Evolutionary conservation across 2,329 filamentous ascomycete species (phyloP), one percentile per base, ranked within the genome.

Genomic region (Celoporthe dispersa): DNA sequence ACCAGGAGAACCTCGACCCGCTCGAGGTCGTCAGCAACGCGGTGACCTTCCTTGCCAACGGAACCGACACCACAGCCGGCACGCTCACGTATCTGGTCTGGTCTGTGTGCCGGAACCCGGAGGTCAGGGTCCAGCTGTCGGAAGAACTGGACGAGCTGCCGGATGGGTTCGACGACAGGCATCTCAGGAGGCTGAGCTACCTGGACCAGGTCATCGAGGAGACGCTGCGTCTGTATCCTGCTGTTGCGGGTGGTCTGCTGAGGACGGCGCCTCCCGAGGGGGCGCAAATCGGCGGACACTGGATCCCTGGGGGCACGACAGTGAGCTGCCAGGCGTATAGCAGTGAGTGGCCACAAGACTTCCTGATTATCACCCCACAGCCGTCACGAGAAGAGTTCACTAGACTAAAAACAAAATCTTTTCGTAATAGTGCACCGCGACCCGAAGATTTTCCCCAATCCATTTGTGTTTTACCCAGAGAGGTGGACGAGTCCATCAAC

Each of bases 51-150:
- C 82, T 84, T 51, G 68, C 84, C 3, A 86, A 84, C 1, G 86
- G 85, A 2, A 84, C 80, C 61, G 85, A 87, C 69, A 87, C 86
- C 0, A 87, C 85, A 0, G 81, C 85, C 2, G 79, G 80, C 14
- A 84, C 84, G 0, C 71, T 87, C 51, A 87, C 85, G 0, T 87
- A 86, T 69, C 75, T 85, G 0, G 72, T 81, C 9, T 86, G 81
- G 81, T 73, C 77, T 7, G 74, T 83, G 12, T 80, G 78, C 64
- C 72, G 74, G 12, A 70, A 76, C 9, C 77, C 78, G 0, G 66
- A 73, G 0, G 71, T 82, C n/a, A 77, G 77, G 57, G 72, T 74
- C 1, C 71, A 70, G 5, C 75, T 86, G 0, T 73, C 80, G 1
- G 69, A 75, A 1, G 81, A 82, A 72, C 72, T 86, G 0, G 74